Base-by-base conservation (phyloP, 345 rosid species). In the Salix exigua region DNA sequence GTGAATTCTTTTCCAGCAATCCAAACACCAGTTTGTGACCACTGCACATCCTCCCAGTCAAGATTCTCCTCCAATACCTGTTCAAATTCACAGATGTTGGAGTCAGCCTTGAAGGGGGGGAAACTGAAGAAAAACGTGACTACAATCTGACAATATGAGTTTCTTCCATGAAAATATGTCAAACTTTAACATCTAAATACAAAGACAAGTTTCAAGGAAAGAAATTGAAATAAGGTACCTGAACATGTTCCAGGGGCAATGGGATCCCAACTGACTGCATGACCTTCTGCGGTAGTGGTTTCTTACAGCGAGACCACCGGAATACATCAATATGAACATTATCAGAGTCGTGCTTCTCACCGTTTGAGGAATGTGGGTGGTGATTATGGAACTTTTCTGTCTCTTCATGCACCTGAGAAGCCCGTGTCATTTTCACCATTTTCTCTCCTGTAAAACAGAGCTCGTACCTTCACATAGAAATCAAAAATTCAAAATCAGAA, bases 21-120 rank as follows among this genome's bases (percentile, higher is more conserved):
- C 97, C 97, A 92, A 63, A 94, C 99, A 40, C 99, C 99, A 55
- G 97, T 92, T 51, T 96, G 98, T 16, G 99, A 96, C 99, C 99
- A 96, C 58, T 94, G 95, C 83, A 96, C 94, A 75, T 92, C 99
- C 80, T 96, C 99, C 99, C 99, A 96, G 70, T 96, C 99, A 4
- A 95, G 84, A 67, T 89, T 91, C 74, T 95, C 99, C 82, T 86
- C 97, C 85, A 95, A 31, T 50, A 93, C 97, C 99, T 95, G 82
- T 38, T 62, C 74, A 14, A 51, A 17, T 12, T 17, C 14, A 1
- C 70, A 60, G 21, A 75, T 58, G 53, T 18, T 30, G n/a, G n/a
- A 19, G 23, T 68, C 16, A 65, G 37, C 7, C 13, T 17, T 30
- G 55, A 38, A 38, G 8, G 44, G 4, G 12, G 1, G 2, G 17